Evolutionary conservation across 106 monocot genomes (phyloP), one percentile per base, ranked within the genome.

Genomic region (Apostasia shenzhenica): DNA sequence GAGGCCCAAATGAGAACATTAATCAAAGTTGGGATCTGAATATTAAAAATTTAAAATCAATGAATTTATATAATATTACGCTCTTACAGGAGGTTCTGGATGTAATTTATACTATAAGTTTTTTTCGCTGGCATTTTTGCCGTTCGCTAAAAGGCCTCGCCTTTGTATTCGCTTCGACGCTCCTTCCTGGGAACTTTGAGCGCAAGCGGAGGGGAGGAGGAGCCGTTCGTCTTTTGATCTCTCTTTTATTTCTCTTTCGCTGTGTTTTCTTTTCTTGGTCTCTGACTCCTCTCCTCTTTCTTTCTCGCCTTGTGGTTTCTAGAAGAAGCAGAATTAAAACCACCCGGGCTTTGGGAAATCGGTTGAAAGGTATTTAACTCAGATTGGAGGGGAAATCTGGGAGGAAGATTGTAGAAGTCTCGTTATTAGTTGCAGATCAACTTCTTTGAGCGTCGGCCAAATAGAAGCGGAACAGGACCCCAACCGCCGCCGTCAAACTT

Each of bases 181-280:
- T 50, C 8, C 4, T 50, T 50, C 8, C 50, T 50, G 50, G 50
- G 50, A 50, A 50, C 50, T 50, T 26, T 26, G 26, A 26, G 50
- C 8, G 56, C 3, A 56, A 62, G 45, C 43, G 7, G 3, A 38
- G 44, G 45, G 2, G 48, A 47, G 26, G 26, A 65, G 65, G 65
- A 48, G 65, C 65, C 65, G 48, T 65, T 65, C 65, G 48, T 48
- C 65, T 65, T 14, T 65, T 65, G 61, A 44, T 61, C 64, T 64
- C 64, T 48, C 64, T 64, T 50, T 50, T 50, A 5, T 50, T 50
- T 50, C 50, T 4, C 63, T 46, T 5, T 59, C 14, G 14, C 14
- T 46, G 26, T 26, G 26, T 26, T 26, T 26, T 26, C 26, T 26
- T 26, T 26, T 26, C 26, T 26, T 26, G 26, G 26, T 26, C 26